Evolutionary conservation across 1,284 basidiomycete genomes (phyloP).

Genomic region (Leccinum olivaceoglutinosum): DNA sequence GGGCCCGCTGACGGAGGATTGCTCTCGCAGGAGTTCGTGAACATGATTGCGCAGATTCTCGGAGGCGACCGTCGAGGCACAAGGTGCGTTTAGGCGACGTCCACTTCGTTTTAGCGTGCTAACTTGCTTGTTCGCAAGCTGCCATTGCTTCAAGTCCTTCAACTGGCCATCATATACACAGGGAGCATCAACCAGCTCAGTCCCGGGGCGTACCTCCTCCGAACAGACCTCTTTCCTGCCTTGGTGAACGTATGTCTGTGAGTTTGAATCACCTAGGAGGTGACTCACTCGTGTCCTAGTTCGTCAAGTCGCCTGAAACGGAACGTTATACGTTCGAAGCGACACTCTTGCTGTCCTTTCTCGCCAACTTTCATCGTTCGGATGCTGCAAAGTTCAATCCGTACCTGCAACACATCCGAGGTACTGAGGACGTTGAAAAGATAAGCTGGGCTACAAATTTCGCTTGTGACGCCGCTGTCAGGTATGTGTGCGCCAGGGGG

Average conservation of each 20-base stretch:
- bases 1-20: neutral
- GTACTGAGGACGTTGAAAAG: slow-evolving; percentile 42
- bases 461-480: slow-evolving; percentile 22
- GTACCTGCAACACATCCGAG: slow-evolving; percentile 48
- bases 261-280: no score
- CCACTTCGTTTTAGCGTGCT: no score
- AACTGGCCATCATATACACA: no score
- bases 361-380: slow-evolving; percentile 65
- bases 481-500: slow-evolving; percentile 33
- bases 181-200: slow-evolving; percentile 48
- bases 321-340: slow-evolving; percentile 55
- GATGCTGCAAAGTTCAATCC: slow-evolving; percentile 63
- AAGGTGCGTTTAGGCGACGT: no score
- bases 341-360: slow-evolving; percentile 46
- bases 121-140: no score
- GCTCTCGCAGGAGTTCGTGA: no score
- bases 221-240: slow-evolving; percentile 51
- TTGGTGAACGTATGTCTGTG: slow-evolving; percentile 38
- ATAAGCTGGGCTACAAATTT: slow-evolving; percentile 29
- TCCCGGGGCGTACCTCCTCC: slow-evolving; percentile 63
- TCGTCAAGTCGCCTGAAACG: slow-evolving; percentile 49
- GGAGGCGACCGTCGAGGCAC: no score
- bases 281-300: slow-evolving; percentile 29
- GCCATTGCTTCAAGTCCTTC: no score
- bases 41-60: no score